These are phyloP conservation scores for Naumovozyma dairenensis DNA, from an alignment of 805 yeast genomes.

Conservation along the genomic window DNA sequence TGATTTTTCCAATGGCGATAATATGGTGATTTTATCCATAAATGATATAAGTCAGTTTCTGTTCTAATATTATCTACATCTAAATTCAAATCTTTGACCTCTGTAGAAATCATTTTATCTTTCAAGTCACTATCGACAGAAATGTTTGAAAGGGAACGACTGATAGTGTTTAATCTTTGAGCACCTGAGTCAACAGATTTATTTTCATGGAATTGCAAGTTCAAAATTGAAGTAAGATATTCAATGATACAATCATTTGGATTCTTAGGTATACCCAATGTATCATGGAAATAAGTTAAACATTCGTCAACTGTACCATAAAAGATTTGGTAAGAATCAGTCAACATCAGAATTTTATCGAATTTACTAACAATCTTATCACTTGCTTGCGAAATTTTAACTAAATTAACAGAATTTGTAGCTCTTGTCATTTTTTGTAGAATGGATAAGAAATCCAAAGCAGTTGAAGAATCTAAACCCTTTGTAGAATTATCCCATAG, in stretches of 20 bases:
- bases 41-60: constrained; percentile 38
- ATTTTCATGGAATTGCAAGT: constrained; percentile 19
- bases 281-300: constrained; percentile 36
- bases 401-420: constrained; percentile 34
- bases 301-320: constrained; percentile 37
- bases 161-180: constrained; percentile 17
- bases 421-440: constrained; percentile 34
- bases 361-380: constrained; percentile 40
- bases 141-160: too few relatives aligned
- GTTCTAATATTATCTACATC: constrained; percentile 34
- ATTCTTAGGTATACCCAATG: constrained; percentile 45
- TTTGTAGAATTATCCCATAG: constrained; percentile 47
- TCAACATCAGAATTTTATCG: constrained; percentile 38
- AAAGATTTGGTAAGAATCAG: constrained; percentile 39
- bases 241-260: constrained; percentile 57
- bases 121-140: too few relatives aligned
- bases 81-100: too few relatives aligned
- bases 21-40: constrained; percentile 22
- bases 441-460: constrained; percentile 37
- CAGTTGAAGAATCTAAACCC: constrained; percentile 43
- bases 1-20: constrained; percentile 18
- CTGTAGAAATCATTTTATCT: too few relatives aligned
- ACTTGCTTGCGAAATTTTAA: constrained; percentile 41
- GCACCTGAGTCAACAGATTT: neutral
- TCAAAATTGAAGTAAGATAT: constrained; percentile 49